Evolutionary conservation across 192 early-diverging fungal genomes (phyloP).

Genomic region (Gryganskiella cystojenkinii): DNA sequence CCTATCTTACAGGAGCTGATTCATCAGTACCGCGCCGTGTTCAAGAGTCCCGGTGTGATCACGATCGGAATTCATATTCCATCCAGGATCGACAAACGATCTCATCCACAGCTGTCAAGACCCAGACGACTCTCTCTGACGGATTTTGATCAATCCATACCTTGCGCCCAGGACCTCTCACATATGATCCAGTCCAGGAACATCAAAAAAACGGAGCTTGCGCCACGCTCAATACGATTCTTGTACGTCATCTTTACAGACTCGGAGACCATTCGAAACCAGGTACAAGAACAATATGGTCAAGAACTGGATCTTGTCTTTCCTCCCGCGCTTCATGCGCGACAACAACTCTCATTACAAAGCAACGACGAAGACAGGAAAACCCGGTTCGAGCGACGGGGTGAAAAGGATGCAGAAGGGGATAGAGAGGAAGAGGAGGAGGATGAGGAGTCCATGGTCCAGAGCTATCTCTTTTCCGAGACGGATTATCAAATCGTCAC

Average conservation of each 20-base stretch:
- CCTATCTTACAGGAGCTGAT: neutral
- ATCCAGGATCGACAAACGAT: neutral
- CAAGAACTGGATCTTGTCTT: neutral
- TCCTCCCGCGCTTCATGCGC: neutral
- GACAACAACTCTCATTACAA: neutral
- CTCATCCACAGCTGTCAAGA: neutral
- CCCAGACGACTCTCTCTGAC: neutral
- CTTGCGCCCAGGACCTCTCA: constrained; percentile 7
- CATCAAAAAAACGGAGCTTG: neutral
- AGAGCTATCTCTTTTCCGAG: constrained; percentile 11
- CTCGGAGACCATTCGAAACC: neutral
- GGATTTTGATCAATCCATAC: constrained; percentile 3
- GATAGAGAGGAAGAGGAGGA: neutral
- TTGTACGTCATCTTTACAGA: constrained; percentile 14
- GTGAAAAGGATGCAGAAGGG: no score
- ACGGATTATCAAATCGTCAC: constrained; percentile 14
- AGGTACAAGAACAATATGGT: neutral
- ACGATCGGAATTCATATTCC: constrained; percentile 7
- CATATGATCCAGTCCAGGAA: no score
- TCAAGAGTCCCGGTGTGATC: neutral
- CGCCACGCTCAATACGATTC: neutral
- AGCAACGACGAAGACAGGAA: no score
- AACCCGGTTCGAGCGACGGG: no score
- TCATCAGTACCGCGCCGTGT: constrained; percentile 14
- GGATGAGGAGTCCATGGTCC: neutral